phyloP scores from a whole-genome alignment of 73 alveolate species.

The Chromera velia region DNA sequence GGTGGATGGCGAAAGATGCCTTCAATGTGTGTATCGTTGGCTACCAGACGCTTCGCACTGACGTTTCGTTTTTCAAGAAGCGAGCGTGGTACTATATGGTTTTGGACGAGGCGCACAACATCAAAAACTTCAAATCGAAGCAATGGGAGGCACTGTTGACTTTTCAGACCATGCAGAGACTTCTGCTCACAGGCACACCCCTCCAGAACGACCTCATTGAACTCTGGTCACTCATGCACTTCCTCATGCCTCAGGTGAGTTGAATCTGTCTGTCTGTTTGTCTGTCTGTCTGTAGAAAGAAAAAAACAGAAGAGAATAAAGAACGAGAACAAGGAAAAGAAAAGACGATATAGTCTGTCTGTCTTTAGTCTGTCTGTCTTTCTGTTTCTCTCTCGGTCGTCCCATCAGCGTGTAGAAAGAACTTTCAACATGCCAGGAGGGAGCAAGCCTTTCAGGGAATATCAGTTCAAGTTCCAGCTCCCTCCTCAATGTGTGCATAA shows the following conservation, averaged over 20 bases:
- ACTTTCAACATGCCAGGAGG: no score
- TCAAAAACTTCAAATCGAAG: slow-evolving; percentile 92
- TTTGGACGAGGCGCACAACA: slow-evolving; percentile 97
- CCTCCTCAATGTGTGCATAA: no score
- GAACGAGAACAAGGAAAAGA: no score
- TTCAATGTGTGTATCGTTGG: slow-evolving; percentile 97
- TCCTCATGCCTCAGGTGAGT: slow-evolving; percentile 94
- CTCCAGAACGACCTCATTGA: slow-evolving; percentile 97
- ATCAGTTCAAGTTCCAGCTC: no score
- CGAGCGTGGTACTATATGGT: slow-evolving; percentile 78
- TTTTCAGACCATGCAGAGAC: slow-evolving; percentile 62
- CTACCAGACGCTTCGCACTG: neutral
- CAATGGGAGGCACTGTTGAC: slow-evolving; percentile 91
- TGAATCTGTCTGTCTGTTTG: slow-evolving; percentile 46
- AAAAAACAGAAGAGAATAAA: no score
- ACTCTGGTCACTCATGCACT: slow-evolving; percentile 97
- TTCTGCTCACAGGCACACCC: slow-evolving; percentile 98
- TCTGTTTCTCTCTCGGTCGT: slow-evolving; percentile 31
- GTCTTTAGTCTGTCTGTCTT: neutral
- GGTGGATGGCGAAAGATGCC: no score
- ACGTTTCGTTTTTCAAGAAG: neutral
- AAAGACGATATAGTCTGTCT: no score
- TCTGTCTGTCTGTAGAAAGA: neutral
- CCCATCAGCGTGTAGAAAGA: no score
- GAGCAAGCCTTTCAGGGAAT: no score